Conservation (phyloP, 23 red algal genomes). For the Gracilaria gracilis region DNA sequence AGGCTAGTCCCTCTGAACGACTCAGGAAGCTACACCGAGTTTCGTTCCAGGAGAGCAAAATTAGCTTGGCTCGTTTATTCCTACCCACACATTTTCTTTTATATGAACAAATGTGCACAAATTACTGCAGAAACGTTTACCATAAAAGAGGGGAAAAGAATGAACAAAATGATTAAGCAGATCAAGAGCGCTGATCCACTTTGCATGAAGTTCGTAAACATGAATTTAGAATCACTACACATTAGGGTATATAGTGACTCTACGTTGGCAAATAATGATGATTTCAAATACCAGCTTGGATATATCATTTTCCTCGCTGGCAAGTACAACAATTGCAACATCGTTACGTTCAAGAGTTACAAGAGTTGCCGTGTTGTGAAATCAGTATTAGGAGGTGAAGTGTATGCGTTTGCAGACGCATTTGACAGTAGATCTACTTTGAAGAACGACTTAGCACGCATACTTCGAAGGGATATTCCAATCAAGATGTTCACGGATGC, state of each 20-base stretch:
- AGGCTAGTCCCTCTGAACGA: no score
- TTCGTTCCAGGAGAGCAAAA: not conserved
- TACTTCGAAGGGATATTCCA: not conserved
- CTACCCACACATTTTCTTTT: slow-evolving; percentile 1
- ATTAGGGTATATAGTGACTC: slow-evolving; percentile 18
- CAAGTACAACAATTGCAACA: not conserved
- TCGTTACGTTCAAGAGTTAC: slow-evolving; percentile 21
- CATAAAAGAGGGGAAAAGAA: not conserved
- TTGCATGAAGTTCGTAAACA: not conserved
- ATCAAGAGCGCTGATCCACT: not conserved
- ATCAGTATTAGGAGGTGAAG: not conserved
- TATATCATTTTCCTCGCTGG: slow-evolving; percentile 22
- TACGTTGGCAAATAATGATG: slow-evolving; percentile 36
- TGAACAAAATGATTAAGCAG: not conserved
- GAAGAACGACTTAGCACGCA: not conserved
- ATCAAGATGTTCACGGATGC: slow-evolving; percentile 11
- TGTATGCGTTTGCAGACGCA: slow-evolving; percentile 8
- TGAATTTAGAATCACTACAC: not conserved
- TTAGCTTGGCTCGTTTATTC: slow-evolving; percentile 20
- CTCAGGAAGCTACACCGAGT: not conserved
- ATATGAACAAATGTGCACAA: not conserved
- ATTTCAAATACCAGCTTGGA: slow-evolving; percentile 19
- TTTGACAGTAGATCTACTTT: slow-evolving; percentile 19
- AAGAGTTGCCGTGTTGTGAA: not conserved
- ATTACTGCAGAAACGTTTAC: not conserved